Evolutionary conservation across 192 early-diverging fungal species (phyloP).

Genomic region (Entomortierella chlamydospora): DNA sequence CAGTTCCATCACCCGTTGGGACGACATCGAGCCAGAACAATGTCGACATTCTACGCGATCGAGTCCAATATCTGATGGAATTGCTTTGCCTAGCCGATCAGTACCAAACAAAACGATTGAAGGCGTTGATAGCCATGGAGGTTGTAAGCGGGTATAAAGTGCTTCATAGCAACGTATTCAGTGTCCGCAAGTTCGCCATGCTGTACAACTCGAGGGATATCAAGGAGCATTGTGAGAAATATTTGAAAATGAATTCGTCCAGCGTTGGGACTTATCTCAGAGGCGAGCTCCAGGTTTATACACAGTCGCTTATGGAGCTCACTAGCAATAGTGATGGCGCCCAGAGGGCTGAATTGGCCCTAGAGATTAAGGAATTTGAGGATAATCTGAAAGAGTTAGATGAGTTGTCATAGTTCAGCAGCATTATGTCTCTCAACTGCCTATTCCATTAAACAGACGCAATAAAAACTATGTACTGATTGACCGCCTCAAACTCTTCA

Average conservation of each 20-base stretch:
- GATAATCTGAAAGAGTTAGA: no score
- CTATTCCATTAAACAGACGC: no score
- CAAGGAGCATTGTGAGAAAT: slow-evolving; percentile 15
- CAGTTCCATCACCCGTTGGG: neutral
- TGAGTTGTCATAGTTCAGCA: no score
- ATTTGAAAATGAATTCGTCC: neutral
- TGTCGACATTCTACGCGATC: neutral
- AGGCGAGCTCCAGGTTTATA: neutral
- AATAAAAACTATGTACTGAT: no score
- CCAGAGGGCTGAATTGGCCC: no score
- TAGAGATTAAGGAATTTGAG: no score
- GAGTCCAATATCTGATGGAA: slow-evolving; percentile 17
- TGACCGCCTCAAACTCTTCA: no score
- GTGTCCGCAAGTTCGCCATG: neutral
- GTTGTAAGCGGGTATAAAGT: neutral
- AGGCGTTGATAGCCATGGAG: slow-evolving; percentile 18
- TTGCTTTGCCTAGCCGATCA: slow-evolving; percentile 4
- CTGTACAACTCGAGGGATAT: neutral
- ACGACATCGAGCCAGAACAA: neutral
- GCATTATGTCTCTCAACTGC: no score
- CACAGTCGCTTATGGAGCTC: neutral
- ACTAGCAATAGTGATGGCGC: no score
- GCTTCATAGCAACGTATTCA: slow-evolving; percentile 26
- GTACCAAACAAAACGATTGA: slow-evolving; percentile 11
- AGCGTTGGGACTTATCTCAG: slow-evolving; percentile 1